phyloP scores from a whole-genome alignment of 345 rosid genomes.

The Camelina hispida region DNA sequence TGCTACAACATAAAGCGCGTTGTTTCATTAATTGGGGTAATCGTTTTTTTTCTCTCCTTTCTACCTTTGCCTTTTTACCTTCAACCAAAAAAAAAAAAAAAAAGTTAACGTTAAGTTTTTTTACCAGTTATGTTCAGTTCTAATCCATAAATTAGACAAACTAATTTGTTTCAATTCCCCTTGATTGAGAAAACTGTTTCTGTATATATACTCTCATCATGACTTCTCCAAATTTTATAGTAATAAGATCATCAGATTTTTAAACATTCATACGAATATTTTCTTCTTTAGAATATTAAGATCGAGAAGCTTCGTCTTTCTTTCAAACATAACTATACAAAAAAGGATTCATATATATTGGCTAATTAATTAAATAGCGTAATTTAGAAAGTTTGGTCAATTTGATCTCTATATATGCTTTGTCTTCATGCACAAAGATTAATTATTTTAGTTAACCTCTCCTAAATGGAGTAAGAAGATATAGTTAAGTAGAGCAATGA shows the following conservation, averaged over 20 bases:
- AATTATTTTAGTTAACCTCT: background rate
- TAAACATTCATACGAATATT: background rate
- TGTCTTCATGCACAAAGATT: background rate
- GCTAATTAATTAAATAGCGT: background rate
- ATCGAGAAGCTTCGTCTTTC: background rate
- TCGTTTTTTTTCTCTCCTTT: background rate
- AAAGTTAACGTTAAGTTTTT: background rate
- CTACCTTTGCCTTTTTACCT: background rate
- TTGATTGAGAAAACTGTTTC: background rate
- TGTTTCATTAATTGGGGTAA: slow-evolving; percentile 12
- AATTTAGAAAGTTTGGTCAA: background rate
- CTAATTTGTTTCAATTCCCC: background rate
- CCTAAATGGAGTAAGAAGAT: background rate
- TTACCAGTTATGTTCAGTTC: background rate
- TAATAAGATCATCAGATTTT: background rate
- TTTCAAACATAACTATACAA: background rate
- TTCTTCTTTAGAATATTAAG: background rate
- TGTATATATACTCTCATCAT: background rate
- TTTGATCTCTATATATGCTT: background rate
- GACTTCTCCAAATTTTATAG: background rate
- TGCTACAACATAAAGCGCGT: slow-evolving; percentile 7
- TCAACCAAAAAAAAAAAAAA: too few relatives aligned
- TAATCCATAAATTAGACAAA: background rate
- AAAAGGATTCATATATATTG: background rate
- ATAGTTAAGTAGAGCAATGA: background rate